A percentile compares a stretch with the other conserved stretches of the same genome.
Evolutionary conservation across 139 green algal species (phyloP).

Genomic region (Chlorella vulgaris): DNA sequence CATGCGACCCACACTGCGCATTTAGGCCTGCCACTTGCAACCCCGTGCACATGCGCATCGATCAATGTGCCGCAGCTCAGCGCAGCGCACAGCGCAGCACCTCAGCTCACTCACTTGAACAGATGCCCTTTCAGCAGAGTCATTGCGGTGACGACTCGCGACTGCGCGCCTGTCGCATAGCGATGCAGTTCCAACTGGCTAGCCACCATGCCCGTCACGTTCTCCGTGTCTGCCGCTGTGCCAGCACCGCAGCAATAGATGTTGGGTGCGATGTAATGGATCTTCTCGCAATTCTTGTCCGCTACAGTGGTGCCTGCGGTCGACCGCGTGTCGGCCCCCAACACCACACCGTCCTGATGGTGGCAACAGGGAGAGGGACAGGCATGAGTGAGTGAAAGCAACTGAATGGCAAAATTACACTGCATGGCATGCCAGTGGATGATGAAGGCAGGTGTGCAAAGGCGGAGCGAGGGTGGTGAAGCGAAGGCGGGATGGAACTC

Average conservation of each 20-base stretch:
- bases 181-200: conserved; percentile 90
- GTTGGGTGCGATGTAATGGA: conserved; percentile 97
- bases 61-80: too few species aligned
- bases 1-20: neutral
- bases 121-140: conserved; percentile 98
- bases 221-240: conserved; percentile 96
- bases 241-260: conserved; percentile 99
- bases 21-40: neutral
- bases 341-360: conserved; percentile 98
- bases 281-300: conserved; percentile 99
- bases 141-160: conserved; percentile 90
- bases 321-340: conserved; percentile 97
- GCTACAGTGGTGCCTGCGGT: conserved; percentile 95
- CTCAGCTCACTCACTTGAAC: conserved; percentile 82
- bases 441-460: too few species aligned
- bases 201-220: conserved; percentile 97
- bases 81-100: neutral
- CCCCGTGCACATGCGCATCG: too few species aligned
- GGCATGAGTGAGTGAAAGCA: neutral
- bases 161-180: conserved; percentile 82
- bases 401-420: too few species aligned
- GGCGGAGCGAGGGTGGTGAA: neutral
- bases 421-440: too few species aligned
- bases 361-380: too few species aligned
- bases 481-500: neutral